Percentiles rank a stretch among this genome's conserved stretches.
Conservation (phyloP, 2,329 filamentous ascomycete species). For the Blastomyces emzantsi region DNA sequence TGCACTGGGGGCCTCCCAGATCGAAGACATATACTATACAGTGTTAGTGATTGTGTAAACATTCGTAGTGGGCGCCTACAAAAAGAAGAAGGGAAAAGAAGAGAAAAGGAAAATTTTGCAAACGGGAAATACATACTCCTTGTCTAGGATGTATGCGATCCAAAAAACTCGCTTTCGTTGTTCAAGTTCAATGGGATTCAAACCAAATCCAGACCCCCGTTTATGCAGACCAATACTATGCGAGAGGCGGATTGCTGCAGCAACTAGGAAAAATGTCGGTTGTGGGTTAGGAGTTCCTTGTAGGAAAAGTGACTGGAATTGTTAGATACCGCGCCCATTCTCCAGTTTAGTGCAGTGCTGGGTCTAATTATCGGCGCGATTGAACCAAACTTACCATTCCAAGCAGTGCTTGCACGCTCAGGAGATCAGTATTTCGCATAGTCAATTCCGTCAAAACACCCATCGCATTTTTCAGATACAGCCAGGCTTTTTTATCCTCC, state of each 20-base stretch:
- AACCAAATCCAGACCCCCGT: slow-evolving; percentile 79
- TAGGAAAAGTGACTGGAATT: slow-evolving; percentile 63
- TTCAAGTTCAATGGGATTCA: slow-evolving; percentile 90
- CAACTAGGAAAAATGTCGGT: slow-evolving; percentile 81
- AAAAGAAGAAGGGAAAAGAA: background rate
- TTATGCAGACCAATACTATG: slow-evolving; percentile 96
- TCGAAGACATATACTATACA: slow-evolving; percentile 53
- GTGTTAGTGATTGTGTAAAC: slow-evolving; percentile 15
- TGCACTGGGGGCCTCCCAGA: slow-evolving; percentile 64
- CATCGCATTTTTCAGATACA: slow-evolving; percentile 93
- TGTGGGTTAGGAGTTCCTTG: slow-evolving; percentile 96
- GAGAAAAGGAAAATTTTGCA: no score
- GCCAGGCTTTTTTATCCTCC: slow-evolving; percentile 92
- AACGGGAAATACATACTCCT: slow-evolving; percentile 44
- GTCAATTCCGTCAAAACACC: slow-evolving; percentile 85
- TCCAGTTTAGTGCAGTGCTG: background rate
- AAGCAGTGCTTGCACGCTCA: slow-evolving; percentile 87
- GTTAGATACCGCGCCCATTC: slow-evolving; percentile 1
- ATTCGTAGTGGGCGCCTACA: background rate
- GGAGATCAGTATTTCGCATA: slow-evolving; percentile 89
- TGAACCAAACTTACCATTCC: slow-evolving; percentile 56
- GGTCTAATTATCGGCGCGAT: background rate
- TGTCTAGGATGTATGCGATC: slow-evolving; percentile 67
- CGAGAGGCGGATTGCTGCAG: slow-evolving; percentile 78
- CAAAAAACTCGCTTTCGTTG: slow-evolving; percentile 73